Conservation (phyloP, 768 basidiomycete genomes). For the Mycena vitilis region DNA sequence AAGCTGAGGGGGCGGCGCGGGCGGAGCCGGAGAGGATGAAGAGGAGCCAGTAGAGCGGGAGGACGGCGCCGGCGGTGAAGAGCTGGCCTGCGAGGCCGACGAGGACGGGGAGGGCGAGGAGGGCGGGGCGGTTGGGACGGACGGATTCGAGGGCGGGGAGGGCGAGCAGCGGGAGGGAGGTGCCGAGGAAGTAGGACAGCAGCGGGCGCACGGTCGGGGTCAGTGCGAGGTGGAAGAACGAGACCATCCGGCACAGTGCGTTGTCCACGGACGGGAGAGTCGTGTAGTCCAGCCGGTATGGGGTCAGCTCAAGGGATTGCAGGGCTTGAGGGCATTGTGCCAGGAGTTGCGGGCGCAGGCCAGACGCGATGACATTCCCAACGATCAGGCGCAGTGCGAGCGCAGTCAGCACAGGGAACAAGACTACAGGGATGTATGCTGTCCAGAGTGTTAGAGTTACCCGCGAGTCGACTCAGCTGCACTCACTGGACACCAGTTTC, state of each 20-base stretch:
- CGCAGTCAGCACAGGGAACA: constrained; percentile 54
- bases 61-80: constrained; percentile 54
- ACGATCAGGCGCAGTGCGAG: constrained; percentile 49
- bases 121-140: constrained; percentile 47
- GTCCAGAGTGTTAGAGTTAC: neutral
- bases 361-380: constrained; percentile 47
- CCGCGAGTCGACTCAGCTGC: too few species aligned
- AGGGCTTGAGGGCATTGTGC: constrained; percentile 46
- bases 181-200: constrained; percentile 52
- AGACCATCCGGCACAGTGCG: constrained; percentile 56
- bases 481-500: constrained; percentile 12
- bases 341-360: constrained; percentile 42
- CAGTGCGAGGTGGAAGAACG: constrained; percentile 60
- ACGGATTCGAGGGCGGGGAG: constrained; percentile 59
- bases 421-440: constrained; percentile 41
- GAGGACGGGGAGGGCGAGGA: constrained; percentile 55
- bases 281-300: constrained; percentile 56
- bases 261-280: constrained; percentile 49
- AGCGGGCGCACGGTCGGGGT: constrained; percentile 43
- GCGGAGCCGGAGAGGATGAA: constrained; percentile 55
- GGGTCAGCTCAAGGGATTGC: constrained; percentile 29
- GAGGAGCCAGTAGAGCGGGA: constrained; percentile 61
- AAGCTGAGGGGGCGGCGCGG: neutral
- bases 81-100: constrained; percentile 56
- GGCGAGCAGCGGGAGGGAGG: constrained; percentile 49